A percentile compares a stretch with the other conserved stretches of the same genome.
These are phyloP conservation scores for Alloteropsis angusta DNA, from an alignment of 202 grass and related monocot species.

Conservation along the genomic window DNA sequence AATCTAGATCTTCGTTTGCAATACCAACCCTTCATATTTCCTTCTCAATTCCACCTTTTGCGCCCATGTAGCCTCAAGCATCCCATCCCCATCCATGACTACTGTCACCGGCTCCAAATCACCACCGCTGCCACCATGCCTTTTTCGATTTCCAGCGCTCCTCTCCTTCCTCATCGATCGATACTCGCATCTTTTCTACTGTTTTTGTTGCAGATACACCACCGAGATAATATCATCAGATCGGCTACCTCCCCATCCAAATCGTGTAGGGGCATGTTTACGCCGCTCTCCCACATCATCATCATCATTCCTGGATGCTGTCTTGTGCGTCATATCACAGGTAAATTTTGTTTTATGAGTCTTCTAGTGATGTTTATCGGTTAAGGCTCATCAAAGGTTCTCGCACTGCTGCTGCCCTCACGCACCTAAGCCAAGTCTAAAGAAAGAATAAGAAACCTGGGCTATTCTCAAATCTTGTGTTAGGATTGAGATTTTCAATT, in stretches of 20 bases:
- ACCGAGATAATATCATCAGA: background rate
- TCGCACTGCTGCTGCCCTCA: too few species aligned
- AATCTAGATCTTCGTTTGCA: background rate
- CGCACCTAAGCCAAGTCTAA: too few species aligned
- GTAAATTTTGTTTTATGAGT: background rate
- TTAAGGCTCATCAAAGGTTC: too few species aligned
- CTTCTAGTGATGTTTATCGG: background rate
- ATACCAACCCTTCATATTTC: background rate
- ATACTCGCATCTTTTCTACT: background rate
- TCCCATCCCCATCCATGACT: background rate
- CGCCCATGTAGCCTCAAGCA: background rate
- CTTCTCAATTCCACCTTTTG: background rate
- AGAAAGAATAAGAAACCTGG: too few species aligned
- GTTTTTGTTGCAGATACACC: background rate
- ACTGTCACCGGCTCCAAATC: background rate
- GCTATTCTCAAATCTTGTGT: background rate
- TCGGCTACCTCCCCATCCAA: background rate
- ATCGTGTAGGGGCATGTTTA: background rate
- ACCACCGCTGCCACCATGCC: background rate
- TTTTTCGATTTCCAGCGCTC: background rate
- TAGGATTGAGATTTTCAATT: too few species aligned
- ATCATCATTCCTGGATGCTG: rapidly evolving
- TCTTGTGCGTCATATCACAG: background rate
- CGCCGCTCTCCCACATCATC: background rate
- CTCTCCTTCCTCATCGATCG: background rate